These are phyloP conservation scores for Periconia macrospinosa DNA, from an alignment of 2,329 filamentous ascomycete species.

Conservation along the genomic window DNA sequence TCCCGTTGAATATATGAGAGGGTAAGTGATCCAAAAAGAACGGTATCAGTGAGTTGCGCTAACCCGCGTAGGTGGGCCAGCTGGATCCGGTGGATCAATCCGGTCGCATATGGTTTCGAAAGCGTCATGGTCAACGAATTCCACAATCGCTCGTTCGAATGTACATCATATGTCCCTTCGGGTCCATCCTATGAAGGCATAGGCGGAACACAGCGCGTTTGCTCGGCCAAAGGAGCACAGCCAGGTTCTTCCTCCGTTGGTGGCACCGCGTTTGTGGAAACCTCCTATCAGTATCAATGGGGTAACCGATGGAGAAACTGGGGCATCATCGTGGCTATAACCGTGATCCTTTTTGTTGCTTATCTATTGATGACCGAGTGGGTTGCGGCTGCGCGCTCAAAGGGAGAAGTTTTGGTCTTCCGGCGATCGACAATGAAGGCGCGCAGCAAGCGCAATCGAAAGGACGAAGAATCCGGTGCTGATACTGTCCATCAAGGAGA, in stretches of 20 bases:
- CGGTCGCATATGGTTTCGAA: conserved; percentile 79
- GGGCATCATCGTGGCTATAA: conserved; percentile 50
- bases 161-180: conserved; percentile 47
- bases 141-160: conserved; percentile 61
- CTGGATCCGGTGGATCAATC: conserved; percentile 83
- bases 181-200: conserved; percentile 43
- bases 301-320: conserved; percentile 52
- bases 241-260: conserved; percentile 42
- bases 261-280: conserved; percentile 42
- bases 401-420: conserved; percentile 56
- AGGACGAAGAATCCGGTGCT: conserved; percentile 41
- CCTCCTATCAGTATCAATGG: conserved; percentile 36
- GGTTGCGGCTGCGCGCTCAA: conserved; percentile 53
- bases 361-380: conserved; percentile 51
- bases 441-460: conserved; percentile 25
- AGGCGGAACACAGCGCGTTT: conserved; percentile 36
- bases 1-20: conserved; percentile 66
- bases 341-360: conserved; percentile 43
- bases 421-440: conserved; percentile 29
- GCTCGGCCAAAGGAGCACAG: conserved; percentile 46
- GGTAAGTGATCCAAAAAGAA: neutral
- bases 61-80: conserved; percentile 63
- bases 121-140: conserved; percentile 84
- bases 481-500: conserved; percentile 32
- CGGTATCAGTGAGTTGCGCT: neutral